Conservation (phyloP, 257 asterid species). For the Solanum medicagineum region DNA sequence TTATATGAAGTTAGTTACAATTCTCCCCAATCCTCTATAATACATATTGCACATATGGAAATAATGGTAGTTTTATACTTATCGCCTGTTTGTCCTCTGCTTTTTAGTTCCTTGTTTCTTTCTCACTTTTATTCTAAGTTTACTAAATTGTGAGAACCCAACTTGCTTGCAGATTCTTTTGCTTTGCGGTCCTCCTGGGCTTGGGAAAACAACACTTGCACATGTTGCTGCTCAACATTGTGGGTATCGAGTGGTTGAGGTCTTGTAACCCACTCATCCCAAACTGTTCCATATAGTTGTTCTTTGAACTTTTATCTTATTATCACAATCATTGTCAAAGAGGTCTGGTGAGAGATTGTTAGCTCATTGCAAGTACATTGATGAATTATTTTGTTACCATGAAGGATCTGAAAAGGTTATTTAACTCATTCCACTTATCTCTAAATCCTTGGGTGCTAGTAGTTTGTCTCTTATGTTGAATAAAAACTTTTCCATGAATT, state of each 20-base stretch:
- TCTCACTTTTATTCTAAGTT: not conserved
- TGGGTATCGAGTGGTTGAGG: constrained; percentile 98
- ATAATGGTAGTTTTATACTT: not conserved
- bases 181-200: constrained; percentile 98
- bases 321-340: not conserved
- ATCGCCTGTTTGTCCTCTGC: not conserved
- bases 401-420: not conserved
- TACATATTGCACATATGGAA: not conserved
- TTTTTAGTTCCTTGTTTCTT: not conserved
- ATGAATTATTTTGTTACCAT: not conserved
- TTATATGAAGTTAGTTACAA: not conserved
- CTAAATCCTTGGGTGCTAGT: not conserved
- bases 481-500: not conserved
- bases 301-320: not conserved
- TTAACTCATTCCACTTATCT: not conserved
- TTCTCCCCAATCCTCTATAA: not conserved
- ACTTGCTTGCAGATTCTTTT: constrained; percentile 57
- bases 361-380: not conserved
- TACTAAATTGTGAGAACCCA: not conserved
- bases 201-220: constrained; percentile 98
- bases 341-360: not conserved
- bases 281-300: constrained; percentile 2
- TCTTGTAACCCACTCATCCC: constrained; percentile 8
- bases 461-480: not conserved
- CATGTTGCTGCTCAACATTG: constrained; percentile 98